A percentile compares a stretch with the other conserved stretches of the same genome.
These are phyloP conservation scores for Xylariaceae sp. DNA, from an alignment of 2,329 filamentous ascomycete species.

Conservation along the genomic window DNA sequence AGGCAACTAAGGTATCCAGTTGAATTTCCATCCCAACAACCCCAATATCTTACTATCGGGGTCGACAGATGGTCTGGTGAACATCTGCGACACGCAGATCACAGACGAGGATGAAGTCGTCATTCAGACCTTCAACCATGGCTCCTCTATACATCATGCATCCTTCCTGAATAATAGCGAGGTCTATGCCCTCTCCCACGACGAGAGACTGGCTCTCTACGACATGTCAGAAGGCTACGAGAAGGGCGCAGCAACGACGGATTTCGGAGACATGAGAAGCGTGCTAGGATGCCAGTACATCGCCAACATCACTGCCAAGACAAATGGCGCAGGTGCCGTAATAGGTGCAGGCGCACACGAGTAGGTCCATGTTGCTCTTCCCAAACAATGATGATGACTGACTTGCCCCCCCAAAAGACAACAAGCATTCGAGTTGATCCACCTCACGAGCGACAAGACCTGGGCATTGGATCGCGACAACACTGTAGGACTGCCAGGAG, in stretches of 20 bases:
- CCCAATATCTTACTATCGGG: constrained; percentile 67
- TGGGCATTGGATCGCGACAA: constrained; percentile 57
- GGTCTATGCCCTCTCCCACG: constrained; percentile 72
- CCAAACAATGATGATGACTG: too few relatives aligned
- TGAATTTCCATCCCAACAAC: constrained; percentile 60
- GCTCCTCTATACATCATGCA: constrained; percentile 70
- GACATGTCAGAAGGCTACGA: constrained; percentile 63
- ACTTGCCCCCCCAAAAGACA: constrained; percentile 24
- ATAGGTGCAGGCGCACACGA: constrained; percentile 67
- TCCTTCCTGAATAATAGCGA: constrained; percentile 65
- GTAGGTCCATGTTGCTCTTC: constrained; percentile 42
- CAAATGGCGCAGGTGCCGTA: constrained; percentile 56
- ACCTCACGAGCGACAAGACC: constrained; percentile 49
- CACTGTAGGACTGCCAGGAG: constrained; percentile 59
- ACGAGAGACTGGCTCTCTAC: constrained; percentile 75
- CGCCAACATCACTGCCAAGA: constrained; percentile 61
- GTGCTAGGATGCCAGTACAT: constrained; percentile 71
- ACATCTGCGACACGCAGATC: constrained; percentile 69
- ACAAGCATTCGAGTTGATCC: constrained; percentile 58
- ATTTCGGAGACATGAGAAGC: constrained; percentile 68
- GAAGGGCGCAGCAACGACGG: constrained; percentile 52
- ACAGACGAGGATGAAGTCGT: constrained; percentile 75
- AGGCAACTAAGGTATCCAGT: constrained; percentile 36
- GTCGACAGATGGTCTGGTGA: constrained; percentile 77
- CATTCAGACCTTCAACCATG: constrained; percentile 75